These are phyloP conservation scores for Miamiensis avidus DNA, from an alignment of 169 alveolate genomes.

Conservation along the genomic window DNA sequence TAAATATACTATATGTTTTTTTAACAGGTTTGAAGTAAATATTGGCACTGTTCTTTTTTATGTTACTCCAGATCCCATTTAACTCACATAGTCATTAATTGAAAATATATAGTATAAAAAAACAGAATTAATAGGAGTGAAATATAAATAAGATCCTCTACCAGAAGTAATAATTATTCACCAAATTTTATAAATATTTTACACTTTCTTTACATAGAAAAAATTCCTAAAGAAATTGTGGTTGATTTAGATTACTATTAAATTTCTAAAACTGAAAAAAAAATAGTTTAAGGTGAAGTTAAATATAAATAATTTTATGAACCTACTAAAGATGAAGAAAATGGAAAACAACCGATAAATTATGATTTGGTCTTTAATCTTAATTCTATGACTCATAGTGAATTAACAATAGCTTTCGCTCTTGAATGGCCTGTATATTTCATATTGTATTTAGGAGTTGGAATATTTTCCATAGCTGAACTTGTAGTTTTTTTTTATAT, in stretches of 20 bases:
- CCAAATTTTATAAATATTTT: too few species aligned
- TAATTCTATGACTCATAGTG: constrained; percentile 10
- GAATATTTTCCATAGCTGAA: background rate
- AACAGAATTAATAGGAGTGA: background rate
- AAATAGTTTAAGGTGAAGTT: constrained; percentile 50
- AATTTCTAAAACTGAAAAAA: constrained; percentile 46
- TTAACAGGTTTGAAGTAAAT: constrained; percentile 62
- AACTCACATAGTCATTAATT: background rate
- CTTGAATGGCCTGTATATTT: constrained; percentile 38
- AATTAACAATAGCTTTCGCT: constrained; percentile 33
- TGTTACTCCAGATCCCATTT: constrained; percentile 6
- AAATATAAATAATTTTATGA: constrained; percentile 31
- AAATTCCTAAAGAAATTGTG: constrained; percentile 46
- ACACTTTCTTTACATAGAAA: too few species aligned
- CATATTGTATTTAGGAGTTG: constrained; percentile 30
- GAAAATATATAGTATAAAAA: background rate
- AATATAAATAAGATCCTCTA: background rate
- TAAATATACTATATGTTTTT: too few species aligned
- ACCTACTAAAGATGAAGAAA: constrained; percentile 34
- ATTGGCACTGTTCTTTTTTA: constrained; percentile 49
- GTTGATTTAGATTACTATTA: constrained; percentile 60
- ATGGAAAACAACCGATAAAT: background rate
- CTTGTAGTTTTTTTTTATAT: background rate
- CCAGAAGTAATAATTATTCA: background rate
- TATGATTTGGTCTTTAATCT: background rate